Evolutionary conservation across 1,284 basidiomycete species (phyloP).

Genomic region (Puccinia coronata): DNA sequence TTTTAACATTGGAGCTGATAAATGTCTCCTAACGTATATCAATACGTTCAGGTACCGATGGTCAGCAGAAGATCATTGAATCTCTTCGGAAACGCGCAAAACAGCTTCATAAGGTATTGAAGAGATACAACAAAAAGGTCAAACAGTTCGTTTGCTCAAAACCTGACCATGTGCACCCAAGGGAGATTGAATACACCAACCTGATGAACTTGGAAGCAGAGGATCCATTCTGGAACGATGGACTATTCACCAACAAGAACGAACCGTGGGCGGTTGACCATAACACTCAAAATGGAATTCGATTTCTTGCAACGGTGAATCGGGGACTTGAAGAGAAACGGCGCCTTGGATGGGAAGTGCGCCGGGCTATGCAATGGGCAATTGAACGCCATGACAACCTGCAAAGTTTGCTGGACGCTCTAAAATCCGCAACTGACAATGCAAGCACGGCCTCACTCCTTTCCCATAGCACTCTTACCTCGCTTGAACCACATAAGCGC

Average conservation of each 20-base stretch:
- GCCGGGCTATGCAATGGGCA: conserved; percentile 18
- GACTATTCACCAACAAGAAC: conserved; percentile 9
- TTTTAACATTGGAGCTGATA: too few species aligned
- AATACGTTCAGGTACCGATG: not conserved
- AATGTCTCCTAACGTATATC: too few species aligned
- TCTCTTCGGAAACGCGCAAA: not conserved
- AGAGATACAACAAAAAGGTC: not conserved
- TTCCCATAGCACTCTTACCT: not conserved
- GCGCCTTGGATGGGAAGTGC: conserved; percentile 9
- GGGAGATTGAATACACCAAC: not conserved
- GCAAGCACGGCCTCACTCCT: too few species aligned
- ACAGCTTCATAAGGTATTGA: not conserved
- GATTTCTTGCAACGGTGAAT: not conserved
- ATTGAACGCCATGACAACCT: not conserved
- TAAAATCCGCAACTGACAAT: not conserved
- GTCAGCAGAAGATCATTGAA: not conserved
- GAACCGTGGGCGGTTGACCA: not conserved
- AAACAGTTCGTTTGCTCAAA: not conserved
- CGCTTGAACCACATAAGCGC: not conserved
- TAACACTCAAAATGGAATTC: conserved; percentile 10
- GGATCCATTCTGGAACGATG: conserved; percentile 29
- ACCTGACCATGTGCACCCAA: not conserved
- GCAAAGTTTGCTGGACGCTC: not conserved
- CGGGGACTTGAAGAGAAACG: conserved; percentile 6
- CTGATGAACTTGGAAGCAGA: not conserved